These are phyloP conservation scores for Boletus sp. DNA, from an alignment of 1,284 basidiomycete species.

Conservation along the genomic window DNA sequence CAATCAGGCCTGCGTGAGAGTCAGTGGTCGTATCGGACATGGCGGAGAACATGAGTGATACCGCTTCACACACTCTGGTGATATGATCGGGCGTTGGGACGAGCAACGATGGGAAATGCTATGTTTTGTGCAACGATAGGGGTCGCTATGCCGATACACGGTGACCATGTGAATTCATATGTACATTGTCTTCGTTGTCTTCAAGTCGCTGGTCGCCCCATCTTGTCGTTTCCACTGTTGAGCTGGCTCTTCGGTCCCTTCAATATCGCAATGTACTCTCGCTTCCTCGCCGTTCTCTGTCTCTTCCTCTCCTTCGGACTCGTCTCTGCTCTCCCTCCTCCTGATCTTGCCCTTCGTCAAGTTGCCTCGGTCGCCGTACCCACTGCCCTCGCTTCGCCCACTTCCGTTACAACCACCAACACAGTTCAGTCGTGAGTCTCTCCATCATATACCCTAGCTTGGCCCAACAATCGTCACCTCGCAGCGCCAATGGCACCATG, in stretches of 20 bases:
- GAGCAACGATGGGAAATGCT: no score
- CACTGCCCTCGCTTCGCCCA: constrained; percentile 25
- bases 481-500: constrained; percentile 45
- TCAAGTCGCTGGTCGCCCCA: not conserved
- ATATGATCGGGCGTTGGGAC: no score
- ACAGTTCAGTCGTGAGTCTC: constrained; percentile 29
- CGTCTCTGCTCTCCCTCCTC: constrained; percentile 24
- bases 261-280: constrained; percentile 19
- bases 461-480: no score
- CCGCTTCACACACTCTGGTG: no score
- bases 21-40: constrained; percentile 11
- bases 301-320: constrained; percentile 20
- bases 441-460: not conserved
- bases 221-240: constrained; percentile 3
- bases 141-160: not conserved
- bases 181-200: not conserved
- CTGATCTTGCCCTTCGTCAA: constrained; percentile 22
- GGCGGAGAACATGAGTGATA: not conserved
- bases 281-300: constrained; percentile 16
- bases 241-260: constrained; percentile 32
- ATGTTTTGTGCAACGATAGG: no score
- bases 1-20: constrained; percentile 21
- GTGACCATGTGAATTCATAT: not conserved
- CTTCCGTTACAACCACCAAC: constrained; percentile 28
- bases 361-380: constrained; percentile 19